A percentile compares a stretch with the other conserved stretches of the same genome.
phyloP scores from a whole-genome alignment of 371 early-diverging fungal species.

The Actinomortierella ambigua region DNA sequence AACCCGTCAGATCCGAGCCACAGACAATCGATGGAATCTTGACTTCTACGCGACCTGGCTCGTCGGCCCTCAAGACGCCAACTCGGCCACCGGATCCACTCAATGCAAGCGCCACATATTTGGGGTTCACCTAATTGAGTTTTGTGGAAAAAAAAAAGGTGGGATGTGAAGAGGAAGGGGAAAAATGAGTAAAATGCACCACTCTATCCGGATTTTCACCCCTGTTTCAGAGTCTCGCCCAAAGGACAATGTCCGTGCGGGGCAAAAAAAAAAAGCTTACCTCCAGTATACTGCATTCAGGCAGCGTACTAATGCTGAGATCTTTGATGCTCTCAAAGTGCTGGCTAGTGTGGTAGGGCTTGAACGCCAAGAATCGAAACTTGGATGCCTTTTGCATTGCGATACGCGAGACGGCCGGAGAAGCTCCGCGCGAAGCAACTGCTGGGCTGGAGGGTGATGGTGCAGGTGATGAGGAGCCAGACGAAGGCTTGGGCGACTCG shows the following conservation, averaged over 20 bases:
- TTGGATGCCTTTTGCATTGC: constrained; percentile 47
- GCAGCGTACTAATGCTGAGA: constrained; percentile 67
- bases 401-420: constrained; percentile 29
- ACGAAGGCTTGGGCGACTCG: neutral
- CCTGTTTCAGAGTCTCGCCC: neutral
- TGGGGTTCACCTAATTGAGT: constrained; percentile 52
- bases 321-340: constrained; percentile 70
- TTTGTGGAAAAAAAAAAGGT: neutral
- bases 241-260: neutral
- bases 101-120: constrained; percentile 73
- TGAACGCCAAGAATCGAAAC: constrained; percentile 75
- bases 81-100: constrained; percentile 84
- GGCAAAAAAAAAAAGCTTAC: constrained; percentile 27
- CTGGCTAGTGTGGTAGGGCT: constrained; percentile 61
- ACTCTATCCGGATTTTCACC: neutral
- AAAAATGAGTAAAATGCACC: neutral
- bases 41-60: constrained; percentile 72
- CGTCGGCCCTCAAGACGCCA: constrained; percentile 64
- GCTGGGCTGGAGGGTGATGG: constrained; percentile 23
- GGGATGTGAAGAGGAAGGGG: neutral
- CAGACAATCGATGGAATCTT: constrained; percentile 64
- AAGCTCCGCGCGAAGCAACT: neutral
- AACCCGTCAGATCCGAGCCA: constrained; percentile 61
- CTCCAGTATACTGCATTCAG: constrained; percentile 68
- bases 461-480: constrained; percentile 5